Evolutionary conservation across 169 alveolate species (phyloP).

Genomic region (Plasmodium yoelii): DNA sequence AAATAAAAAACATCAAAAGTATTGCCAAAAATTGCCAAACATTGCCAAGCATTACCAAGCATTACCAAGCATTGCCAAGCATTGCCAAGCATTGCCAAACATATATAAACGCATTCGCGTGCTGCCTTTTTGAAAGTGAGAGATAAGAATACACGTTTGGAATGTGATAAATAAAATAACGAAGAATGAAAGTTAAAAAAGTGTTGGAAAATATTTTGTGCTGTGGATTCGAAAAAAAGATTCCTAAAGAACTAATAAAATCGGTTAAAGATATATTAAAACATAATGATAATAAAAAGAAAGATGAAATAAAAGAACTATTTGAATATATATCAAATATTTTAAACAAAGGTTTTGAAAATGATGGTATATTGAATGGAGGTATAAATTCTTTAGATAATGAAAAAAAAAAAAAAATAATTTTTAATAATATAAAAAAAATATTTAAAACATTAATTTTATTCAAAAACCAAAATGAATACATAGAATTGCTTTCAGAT

Average conservation of each 20-base stretch:
- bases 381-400: background rate
- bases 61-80: too few relatives aligned
- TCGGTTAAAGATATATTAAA: constrained; percentile 7
- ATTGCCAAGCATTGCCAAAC: too few relatives aligned
- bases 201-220: background rate
- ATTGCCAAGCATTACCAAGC: too few relatives aligned
- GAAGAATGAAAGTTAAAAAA: constrained; percentile 8
- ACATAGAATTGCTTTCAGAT: constrained; percentile 20
- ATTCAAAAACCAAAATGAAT: constrained; percentile 8
- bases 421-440: constrained; percentile 44
- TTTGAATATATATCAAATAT: constrained; percentile 23
- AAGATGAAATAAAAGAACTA: constrained; percentile 15
- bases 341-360: constrained; percentile 22
- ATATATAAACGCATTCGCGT: too few relatives aligned
- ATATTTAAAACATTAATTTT: constrained; percentile 18
- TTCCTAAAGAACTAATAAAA: background rate
- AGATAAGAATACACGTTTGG: background rate
- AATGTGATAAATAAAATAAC: background rate
- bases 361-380: constrained; percentile 15
- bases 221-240: constrained; percentile 3
- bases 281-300: constrained; percentile 8
- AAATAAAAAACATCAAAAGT: too few relatives aligned
- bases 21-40: too few relatives aligned
- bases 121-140: too few relatives aligned
- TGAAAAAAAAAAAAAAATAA: constrained; percentile 19